These are phyloP conservation scores for Bimuria novae-zelandiae DNA, from an alignment of 2,329 filamentous ascomycete species.

Conservation along the genomic window DNA sequence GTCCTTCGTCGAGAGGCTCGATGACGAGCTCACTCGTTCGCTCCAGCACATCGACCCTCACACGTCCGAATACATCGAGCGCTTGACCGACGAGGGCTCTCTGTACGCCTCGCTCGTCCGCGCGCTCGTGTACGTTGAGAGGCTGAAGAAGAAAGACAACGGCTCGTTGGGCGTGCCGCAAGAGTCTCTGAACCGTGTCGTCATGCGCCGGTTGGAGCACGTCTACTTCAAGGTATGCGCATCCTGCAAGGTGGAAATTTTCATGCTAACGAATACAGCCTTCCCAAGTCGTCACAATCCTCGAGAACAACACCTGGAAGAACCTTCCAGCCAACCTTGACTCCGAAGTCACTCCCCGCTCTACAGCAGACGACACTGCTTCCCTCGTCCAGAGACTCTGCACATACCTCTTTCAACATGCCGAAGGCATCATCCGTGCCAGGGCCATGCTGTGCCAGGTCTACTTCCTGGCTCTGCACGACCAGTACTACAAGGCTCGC, in stretches of 20 bases:
- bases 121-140: constrained; percentile 85
- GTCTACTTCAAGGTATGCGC: constrained; percentile 89
- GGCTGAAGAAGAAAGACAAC: constrained; percentile 66
- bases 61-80: constrained; percentile 97
- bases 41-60: constrained; percentile 97
- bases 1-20: constrained; percentile 90
- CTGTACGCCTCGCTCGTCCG: constrained; percentile 94
- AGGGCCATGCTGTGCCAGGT: constrained; percentile 98
- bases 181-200: constrained; percentile 86
- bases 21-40: constrained; percentile 97
- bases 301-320: constrained; percentile 95
- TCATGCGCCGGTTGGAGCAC: constrained; percentile 94
- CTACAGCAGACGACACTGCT: constrained; percentile 68
- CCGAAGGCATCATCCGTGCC: constrained; percentile 93
- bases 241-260: neutral
- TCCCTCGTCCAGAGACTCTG: constrained; percentile 84
- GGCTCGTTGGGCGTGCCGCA: constrained; percentile 72
- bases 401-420: constrained; percentile 92
- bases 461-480: constrained; percentile 96
- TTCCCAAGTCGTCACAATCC: constrained; percentile 85
- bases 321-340: constrained; percentile 70
- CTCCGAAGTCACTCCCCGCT: constrained; percentile 79
- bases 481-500: constrained; percentile 95
- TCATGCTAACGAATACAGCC: constrained; percentile 60
- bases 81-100: constrained; percentile 84